Percentiles rank a stretch among this genome's conserved stretches.
Conservation (phyloP, 352 stramenopile genomes). For the Globisporangium solare region DNA sequence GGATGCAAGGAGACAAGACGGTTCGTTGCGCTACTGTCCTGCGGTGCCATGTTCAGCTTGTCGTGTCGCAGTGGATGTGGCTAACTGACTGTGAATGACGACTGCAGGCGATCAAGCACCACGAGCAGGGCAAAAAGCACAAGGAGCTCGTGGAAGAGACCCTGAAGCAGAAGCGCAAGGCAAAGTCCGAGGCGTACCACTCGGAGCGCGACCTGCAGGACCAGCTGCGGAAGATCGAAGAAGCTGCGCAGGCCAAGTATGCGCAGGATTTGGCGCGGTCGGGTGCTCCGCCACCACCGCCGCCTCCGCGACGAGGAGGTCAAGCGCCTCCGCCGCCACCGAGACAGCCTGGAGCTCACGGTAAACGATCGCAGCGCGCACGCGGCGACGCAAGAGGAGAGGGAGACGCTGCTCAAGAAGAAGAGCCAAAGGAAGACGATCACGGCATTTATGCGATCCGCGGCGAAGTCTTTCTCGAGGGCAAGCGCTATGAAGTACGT, state of each 20-base stretch:
- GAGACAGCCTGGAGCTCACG: constrained; percentile 2
- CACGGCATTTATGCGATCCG: constrained; percentile 66
- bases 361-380: neutral
- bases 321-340: constrained; percentile 32
- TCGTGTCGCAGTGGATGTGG: neutral
- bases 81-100: neutral
- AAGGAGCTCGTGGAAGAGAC: constrained; percentile 69
- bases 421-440: constrained; percentile 47
- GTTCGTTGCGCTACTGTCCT: constrained; percentile 21
- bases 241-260: constrained; percentile 13
- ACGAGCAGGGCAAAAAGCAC: constrained; percentile 73
- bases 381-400: constrained; percentile 3
- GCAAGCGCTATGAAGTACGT: constrained; percentile 58
- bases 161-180: constrained; percentile 69
- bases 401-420: constrained; percentile 18
- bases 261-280: constrained; percentile 13
- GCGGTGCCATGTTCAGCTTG: neutral
- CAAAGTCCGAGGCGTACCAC: constrained; percentile 51
- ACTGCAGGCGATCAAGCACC: constrained; percentile 70
- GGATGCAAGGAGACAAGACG: constrained; percentile 76
- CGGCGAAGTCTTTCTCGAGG: constrained; percentile 75
- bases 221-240: constrained; percentile 72
- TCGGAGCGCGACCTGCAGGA: constrained; percentile 55
- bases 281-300: neutral
- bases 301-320: constrained; percentile 2